Evolutionary conservation across 306 rosid species (phyloP).

Genomic region (Quercus ilex): DNA sequence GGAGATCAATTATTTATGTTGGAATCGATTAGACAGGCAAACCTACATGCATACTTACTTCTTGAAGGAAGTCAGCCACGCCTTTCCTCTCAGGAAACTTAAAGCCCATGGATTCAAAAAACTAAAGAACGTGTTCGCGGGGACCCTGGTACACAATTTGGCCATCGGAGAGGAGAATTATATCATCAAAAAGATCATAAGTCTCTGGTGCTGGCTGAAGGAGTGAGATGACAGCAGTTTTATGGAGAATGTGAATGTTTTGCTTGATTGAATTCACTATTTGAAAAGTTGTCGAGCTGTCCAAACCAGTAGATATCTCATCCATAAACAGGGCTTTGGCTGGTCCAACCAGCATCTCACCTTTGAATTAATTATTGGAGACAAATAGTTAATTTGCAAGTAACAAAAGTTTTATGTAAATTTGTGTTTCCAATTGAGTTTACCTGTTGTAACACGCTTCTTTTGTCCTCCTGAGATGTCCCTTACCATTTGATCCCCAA

Average conservation of each 20-base stretch:
- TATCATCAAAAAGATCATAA: constrained; percentile 39
- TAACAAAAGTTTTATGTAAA: no score
- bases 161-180: constrained; percentile 44
- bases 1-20: not conserved
- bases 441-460: constrained; percentile 53
- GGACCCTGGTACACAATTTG: constrained; percentile 49
- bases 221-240: constrained; percentile 41
- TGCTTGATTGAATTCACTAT: constrained; percentile 46
- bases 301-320: constrained; percentile 53
- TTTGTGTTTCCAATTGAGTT: not conserved
- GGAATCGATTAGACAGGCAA: not conserved
- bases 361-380: not conserved
- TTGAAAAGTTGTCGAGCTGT: constrained; percentile 50
- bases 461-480: constrained; percentile 56
- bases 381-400: not conserved
- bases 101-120: constrained; percentile 43
- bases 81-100: constrained; percentile 45
- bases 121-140: constrained; percentile 31
- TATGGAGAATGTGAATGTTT: constrained; percentile 28
- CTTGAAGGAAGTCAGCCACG: constrained; percentile 47
- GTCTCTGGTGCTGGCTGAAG: constrained; percentile 61
- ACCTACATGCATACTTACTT: not conserved
- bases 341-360: constrained; percentile 53
- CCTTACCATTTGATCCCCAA: constrained; percentile 41
- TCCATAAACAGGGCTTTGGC: constrained; percentile 48